Evolutionary conservation across 1,139 yeast species (phyloP), one percentile per base, ranked within the genome.

Genomic region (Meyerozyma carpophila): DNA sequence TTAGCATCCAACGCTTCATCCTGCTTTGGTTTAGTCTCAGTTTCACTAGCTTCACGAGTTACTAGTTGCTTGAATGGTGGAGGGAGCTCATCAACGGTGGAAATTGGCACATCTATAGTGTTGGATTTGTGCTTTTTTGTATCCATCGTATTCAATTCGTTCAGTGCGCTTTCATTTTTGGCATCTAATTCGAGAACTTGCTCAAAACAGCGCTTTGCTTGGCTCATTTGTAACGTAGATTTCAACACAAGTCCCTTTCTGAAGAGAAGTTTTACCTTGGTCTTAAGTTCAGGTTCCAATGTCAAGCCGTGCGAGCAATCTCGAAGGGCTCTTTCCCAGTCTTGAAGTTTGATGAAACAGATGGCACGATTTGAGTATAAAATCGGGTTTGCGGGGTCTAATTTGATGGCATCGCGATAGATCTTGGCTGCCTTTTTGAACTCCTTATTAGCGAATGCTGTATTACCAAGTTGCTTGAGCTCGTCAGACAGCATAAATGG

Each of bases 291-390:
- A 0, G 70, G 61, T 26, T 63, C 68, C 2, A 72, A 53, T 10
- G 55, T 57, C 29, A 89, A 61, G 0, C 95, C 93, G 7, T 58
- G 55, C 20, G 77, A 70, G 50, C 91, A 79, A 55, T 84, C 89
- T 14, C 64, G 62, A 10, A 82, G 57, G 1, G 93, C 95, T 36
- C 78, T 73, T 4, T 67, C 63, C 67, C 74, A 79, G 39, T 75
- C 73, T 7, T 70, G 62, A 5, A 84, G 63, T 52, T 83, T 80
- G 43, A 86, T 61, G 51, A 80, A 75, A 26, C 90, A 78, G 59
- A 87, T 83, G 3, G 97, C 94, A 43, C 91, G 68, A 61, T 91
- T 91, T 11, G 96, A 82, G 59, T 77, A 84, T 5, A 88, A 68
- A 5, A 84, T 75, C 0, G 95, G 75, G 53, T 83, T 81, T 4